These are phyloP conservation scores for Sclerotinia glacialis DNA, from an alignment of 2,329 filamentous ascomycete species.

Conservation along the genomic window DNA sequence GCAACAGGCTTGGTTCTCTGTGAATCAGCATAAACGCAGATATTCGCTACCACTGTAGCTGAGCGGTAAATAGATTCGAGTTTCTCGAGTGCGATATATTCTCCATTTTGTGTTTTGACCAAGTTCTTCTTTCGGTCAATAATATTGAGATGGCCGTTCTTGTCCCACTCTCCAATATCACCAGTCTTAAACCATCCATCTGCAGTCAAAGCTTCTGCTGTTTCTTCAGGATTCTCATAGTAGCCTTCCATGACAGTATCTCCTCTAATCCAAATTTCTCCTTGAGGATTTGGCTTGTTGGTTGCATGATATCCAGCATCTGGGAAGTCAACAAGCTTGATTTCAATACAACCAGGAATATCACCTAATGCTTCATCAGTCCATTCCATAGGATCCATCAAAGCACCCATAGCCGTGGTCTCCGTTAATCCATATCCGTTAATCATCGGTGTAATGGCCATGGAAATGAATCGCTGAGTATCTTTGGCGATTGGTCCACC, in stretches of 20 bases:
- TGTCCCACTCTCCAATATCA: slow-evolving; percentile 88
- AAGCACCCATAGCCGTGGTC: slow-evolving; percentile 78
- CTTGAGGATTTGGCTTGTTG: slow-evolving; percentile 72
- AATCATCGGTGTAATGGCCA: slow-evolving; percentile 93
- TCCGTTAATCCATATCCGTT: slow-evolving; percentile 92
- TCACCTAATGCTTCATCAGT: slow-evolving; percentile 74
- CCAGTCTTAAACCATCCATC: slow-evolving; percentile 98
- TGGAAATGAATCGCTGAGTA: slow-evolving; percentile 85
- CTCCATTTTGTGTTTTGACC: slow-evolving; percentile 90
- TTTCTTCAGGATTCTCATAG: slow-evolving; percentile 83
- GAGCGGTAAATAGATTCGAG: slow-evolving; percentile 89
- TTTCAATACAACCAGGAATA: slow-evolving; percentile 71
- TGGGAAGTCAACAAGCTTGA: slow-evolving; percentile 87
- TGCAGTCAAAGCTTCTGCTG: slow-evolving; percentile 67
- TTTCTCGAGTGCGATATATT: slow-evolving; percentile 97
- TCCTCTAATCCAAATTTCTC: slow-evolving; percentile 89
- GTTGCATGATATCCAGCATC: slow-evolving; percentile 79
- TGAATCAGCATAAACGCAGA: slow-evolving; percentile 80
- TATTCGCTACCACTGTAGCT: slow-evolving; percentile 73
- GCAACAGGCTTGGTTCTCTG: slow-evolving; percentile 77
- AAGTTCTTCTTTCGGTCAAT: slow-evolving; percentile 98
- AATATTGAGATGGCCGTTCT: slow-evolving; percentile 74
- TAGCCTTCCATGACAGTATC: slow-evolving; percentile 72
- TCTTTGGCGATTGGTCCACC: slow-evolving; percentile 86
- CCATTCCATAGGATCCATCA: slow-evolving; percentile 83